A percentile compares a stretch with the other conserved stretches of the same genome.
These are phyloP conservation scores for Hypoxylon perforatum DNA, from an alignment of 495 filamentous ascomycete species.

Conservation along the genomic window DNA sequence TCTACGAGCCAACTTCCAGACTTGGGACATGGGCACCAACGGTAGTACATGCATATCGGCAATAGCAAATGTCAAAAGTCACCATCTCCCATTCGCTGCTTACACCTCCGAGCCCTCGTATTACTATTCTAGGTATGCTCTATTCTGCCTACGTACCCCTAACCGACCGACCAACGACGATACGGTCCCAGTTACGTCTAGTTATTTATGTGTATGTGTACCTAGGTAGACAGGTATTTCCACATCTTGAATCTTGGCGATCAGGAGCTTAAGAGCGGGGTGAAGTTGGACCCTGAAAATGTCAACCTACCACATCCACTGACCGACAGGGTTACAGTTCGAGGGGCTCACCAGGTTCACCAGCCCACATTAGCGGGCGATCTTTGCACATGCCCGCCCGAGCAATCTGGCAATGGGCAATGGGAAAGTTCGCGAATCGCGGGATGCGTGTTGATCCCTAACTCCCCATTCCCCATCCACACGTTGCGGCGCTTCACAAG, in stretches of 20 bases:
- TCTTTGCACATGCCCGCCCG: conserved; percentile 37
- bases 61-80: not conserved
- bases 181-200: not conserved
- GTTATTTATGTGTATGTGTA: not conserved
- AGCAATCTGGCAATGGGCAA: no score
- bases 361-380: conserved; percentile 33
- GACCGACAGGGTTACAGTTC: conserved; percentile 31
- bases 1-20: not conserved
- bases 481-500: conserved; percentile 5
- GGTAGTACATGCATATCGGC: not conserved
- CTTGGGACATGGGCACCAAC: not conserved
- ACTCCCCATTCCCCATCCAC: not conserved
- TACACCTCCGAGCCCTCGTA: conserved; percentile 12
- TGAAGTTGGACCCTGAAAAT: conserved; percentile 24
- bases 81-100: conserved; percentile 3
- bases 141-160: no score
- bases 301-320: conserved; percentile 16
- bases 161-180: no score
- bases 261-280: conserved; percentile 21
- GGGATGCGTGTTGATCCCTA: not conserved
- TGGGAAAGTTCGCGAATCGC: conserved; percentile 22
- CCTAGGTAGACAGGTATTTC: no score
- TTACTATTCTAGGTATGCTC: no score
- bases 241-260: not conserved
- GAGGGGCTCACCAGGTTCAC: conserved; percentile 35